These are phyloP conservation scores for Termitomyces sp. DNA, from an alignment of 768 basidiomycete genomes.

Conservation along the genomic window DNA sequence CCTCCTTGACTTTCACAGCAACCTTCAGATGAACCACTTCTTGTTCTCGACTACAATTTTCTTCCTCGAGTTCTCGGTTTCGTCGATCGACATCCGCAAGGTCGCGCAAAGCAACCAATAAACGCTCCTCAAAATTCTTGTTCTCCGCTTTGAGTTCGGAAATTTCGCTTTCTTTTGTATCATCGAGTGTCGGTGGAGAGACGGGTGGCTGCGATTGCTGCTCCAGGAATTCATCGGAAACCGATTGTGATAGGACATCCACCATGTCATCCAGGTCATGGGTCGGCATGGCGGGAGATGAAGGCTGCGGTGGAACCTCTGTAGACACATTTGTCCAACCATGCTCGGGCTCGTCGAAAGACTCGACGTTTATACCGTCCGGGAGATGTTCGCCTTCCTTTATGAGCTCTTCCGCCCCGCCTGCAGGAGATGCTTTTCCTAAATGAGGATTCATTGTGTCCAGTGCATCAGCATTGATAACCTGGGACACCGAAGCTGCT, in stretches of 20 bases:
- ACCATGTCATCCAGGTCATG: constrained; percentile 1
- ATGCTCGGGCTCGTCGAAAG: not conserved
- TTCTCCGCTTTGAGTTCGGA: not conserved
- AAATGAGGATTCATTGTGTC: not conserved
- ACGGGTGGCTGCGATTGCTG: not conserved
- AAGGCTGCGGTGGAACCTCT: not conserved
- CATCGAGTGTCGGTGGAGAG: too few species aligned
- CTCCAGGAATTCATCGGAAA: not conserved
- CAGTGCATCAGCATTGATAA: not conserved
- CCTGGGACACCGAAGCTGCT: not conserved
- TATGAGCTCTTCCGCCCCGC: not conserved
- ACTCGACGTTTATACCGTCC: not conserved
- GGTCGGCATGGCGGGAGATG: not conserved
- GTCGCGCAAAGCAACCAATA: constrained; percentile 1
- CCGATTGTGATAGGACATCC: not conserved
- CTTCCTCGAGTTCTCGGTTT: constrained; percentile 7
- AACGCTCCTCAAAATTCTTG: not conserved
- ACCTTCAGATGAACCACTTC: not conserved
- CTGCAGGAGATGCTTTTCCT: not conserved
- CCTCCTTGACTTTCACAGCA: not conserved
- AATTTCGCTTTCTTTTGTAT: not conserved
- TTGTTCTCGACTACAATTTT: constrained; percentile 3
- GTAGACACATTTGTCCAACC: not conserved
- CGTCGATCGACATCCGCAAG: constrained; percentile 3
- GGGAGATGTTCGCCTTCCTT: not conserved